Base-by-base conservation (phyloP, 768 basidiomycete genomes). In the Floccularia luteovirens region DNA sequence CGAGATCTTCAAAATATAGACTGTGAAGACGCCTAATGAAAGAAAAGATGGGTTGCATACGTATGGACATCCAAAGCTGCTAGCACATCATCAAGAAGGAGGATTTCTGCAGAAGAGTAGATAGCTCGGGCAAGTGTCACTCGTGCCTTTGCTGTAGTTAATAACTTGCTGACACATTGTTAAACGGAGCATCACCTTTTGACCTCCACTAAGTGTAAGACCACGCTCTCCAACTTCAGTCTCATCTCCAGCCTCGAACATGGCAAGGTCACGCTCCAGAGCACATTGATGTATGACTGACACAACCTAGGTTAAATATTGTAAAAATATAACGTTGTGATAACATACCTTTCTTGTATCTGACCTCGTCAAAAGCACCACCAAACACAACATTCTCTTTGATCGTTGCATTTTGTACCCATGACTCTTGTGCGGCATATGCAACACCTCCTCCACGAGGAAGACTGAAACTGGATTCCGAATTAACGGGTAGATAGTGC, bases 381-480 rank as follows among this genome's bases (percentile, higher is more conserved):
- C 86, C 85, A 39, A 91, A 91, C 31, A 83, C 61, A 42, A 92
- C 82, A 51, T 91, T 91, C 28, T 88, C 82, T 66, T 24, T 21
- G 22, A 41, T 35, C 10, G 38, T 39, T 7, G 12, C 38, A 21
- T 30, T 39, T 30, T 39, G 38, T 5, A 39, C 38, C 38, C 38
- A 39, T 30, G 38, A 39, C 30, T 39, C 38, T 20, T 39, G 38
- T 12, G 38, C 38, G 13, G 38, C 38, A 39, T 39, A 39, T 5
- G 38, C 38, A 5, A 39, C 38, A 6, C 38, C 38, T 17, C 5
- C 22, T 21, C 6, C 19, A 30, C 38, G 38, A 39, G 38, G 38
- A 5, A 39, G 11, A 21, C 20, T 30, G 25, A 39, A 39, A 23
- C 38, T 27, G 7, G 38, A 39, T 6, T 30, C 24, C 25, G 25